A percentile compares a stretch with the other conserved stretches of the same genome.
These are phyloP conservation scores for Xylaria sp. DNA, from an alignment of 2,329 filamentous ascomycete species.

Conservation along the genomic window DNA sequence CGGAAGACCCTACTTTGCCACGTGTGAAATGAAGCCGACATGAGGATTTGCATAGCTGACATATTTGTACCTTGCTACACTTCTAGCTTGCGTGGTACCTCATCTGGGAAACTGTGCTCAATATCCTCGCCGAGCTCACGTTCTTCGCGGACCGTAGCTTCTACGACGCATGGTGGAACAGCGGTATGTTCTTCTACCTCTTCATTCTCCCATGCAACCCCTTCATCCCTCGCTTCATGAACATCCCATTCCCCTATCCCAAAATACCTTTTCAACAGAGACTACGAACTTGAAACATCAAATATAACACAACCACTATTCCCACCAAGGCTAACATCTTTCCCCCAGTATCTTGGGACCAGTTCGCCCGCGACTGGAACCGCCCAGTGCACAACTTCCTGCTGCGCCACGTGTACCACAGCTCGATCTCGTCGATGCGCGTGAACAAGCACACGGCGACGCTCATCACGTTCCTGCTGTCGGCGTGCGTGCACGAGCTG, in stretches of 20 bases:
- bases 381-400: constrained; percentile 81
- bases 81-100: constrained; percentile 76
- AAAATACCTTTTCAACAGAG: neutral
- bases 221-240: neutral
- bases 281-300: neutral
- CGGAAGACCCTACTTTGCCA: no score
- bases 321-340: no score
- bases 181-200: constrained; percentile 51
- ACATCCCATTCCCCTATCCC: neutral
- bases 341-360: constrained; percentile 69
- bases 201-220: neutral
- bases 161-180: constrained; percentile 73
- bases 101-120: constrained; percentile 81
- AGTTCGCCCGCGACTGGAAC: constrained; percentile 86
- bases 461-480: constrained; percentile 79
- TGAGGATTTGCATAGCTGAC: neutral
- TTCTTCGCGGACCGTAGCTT: constrained; percentile 82
- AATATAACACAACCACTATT: no score
- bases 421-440: constrained; percentile 77
- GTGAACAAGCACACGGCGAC: constrained; percentile 77
- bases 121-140: constrained; percentile 80
- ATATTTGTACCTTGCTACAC: neutral
- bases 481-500: constrained; percentile 77
- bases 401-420: constrained; percentile 82
- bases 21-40: neutral